Evolutionary conservation across 306 rosid species (phyloP).

Genomic region (Casuarina equisetifolia): DNA sequence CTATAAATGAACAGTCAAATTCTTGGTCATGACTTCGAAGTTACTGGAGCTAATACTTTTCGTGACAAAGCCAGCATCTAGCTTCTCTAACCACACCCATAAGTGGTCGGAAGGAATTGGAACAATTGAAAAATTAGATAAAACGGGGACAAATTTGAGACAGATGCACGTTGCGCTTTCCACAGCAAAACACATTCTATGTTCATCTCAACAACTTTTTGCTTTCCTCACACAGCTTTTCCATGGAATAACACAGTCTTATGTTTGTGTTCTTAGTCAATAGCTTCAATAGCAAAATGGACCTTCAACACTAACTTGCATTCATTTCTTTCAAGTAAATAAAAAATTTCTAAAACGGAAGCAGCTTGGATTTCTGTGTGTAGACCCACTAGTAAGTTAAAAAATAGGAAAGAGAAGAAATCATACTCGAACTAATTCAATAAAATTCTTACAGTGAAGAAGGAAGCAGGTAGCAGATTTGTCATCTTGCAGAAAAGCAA

Average conservation of each 20-base stretch:
- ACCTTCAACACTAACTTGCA: not conserved
- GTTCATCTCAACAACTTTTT: too few species aligned
- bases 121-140: not conserved
- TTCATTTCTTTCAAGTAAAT: not conserved
- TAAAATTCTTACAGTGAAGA: conserved; percentile 91
- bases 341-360: not conserved
- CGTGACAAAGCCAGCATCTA: not conserved
- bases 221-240: too few species aligned
- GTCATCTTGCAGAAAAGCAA: conserved; percentile 72
- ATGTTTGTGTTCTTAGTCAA: too few species aligned
- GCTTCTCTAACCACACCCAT: not conserved
- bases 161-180: not conserved
- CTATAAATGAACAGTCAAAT: not conserved
- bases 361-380: not conserved
- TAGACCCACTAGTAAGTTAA: not conserved
- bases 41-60: not conserved
- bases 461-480: conserved; percentile 90
- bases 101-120: not conserved
- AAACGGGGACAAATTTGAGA: not conserved
- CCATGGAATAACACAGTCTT: too few species aligned
- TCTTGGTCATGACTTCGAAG: not conserved
- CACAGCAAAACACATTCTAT: not conserved
- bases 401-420: conserved; percentile 28
- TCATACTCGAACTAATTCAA: conserved; percentile 93
- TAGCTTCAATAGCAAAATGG: not conserved